Percentiles rank a stretch among this genome's conserved stretches.
Conservation (phyloP, 345 rosid species). For the Hevea brasiliensis region DNA sequence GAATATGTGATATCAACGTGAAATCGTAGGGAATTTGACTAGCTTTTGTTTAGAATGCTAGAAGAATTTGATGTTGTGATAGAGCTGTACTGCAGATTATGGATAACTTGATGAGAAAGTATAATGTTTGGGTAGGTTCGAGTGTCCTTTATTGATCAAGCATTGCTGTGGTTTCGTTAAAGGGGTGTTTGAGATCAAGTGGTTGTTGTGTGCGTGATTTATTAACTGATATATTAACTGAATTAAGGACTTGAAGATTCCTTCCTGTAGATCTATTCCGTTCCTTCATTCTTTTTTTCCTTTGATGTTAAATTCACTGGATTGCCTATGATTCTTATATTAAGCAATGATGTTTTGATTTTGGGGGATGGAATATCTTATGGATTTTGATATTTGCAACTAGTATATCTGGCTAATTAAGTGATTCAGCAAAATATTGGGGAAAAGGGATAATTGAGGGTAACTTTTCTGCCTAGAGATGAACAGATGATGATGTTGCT, state of each 20-base stretch:
- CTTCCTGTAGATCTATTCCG: slow-evolving; percentile 16
- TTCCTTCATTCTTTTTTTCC: neutral
- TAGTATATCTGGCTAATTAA: neutral
- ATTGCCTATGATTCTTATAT: neutral
- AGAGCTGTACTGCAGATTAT: neutral
- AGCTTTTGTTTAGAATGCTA: neutral
- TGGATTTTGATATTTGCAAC: slow-evolving; percentile 8
- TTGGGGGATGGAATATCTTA: neutral
- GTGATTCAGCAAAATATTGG: neutral
- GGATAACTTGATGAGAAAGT: neutral
- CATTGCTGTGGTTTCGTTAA: neutral
- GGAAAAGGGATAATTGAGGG: neutral
- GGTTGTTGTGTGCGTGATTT: neutral
- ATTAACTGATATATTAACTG: neutral
- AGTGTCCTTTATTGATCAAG: neutral
- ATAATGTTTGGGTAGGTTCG: neutral
- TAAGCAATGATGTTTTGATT: neutral
- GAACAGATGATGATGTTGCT: neutral
- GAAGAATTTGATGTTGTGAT: neutral
- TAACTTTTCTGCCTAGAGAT: neutral
- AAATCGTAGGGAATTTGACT: too few relatives aligned
- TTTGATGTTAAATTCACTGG: neutral
- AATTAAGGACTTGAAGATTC: neutral
- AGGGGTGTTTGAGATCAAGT: slow-evolving; percentile 8
- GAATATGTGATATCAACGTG: neutral